Evolutionary conservation across 176 grass and related monocot genomes (phyloP), one percentile per base, ranked within the genome.

Genomic region (Thalia dealbata): DNA sequence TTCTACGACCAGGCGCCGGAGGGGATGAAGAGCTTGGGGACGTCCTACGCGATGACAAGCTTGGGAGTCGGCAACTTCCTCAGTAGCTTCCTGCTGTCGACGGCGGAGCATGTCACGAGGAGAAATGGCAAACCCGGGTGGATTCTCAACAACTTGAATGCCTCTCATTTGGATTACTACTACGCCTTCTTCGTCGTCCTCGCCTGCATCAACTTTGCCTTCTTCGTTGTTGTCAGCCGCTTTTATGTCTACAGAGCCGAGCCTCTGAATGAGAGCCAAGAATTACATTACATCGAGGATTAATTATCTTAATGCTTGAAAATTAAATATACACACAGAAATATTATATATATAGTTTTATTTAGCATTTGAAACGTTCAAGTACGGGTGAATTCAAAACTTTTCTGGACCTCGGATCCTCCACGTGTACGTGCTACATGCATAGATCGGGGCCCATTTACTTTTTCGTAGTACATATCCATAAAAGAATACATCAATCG

Each of bases 111-210:
- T 77, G 27, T 90, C 69, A 97, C 93, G 14, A 8, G 42, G 24
- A 80, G 75, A 0, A 42, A 82, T 11, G 89, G 89, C 6, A 52
- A 81, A 10, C 10, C 19, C 10, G 89, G 93, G 0, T 97, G 93
- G 93, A 81, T 97, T 28, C 79, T 85, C 16, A 88, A 97, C 35
- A 97, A 97, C 82, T 89, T 92, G 35, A 97, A 97, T 50, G 85
- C 83, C 5, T 97, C 93, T 3, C 80, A 86, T 25, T 73, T 97
- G 8, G 93, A 97, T 72, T 85, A 86, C 82, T 97, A 92, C 79
- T 97, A 81, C 75, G 87, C 82, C 67, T 92, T 97, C 81, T 88
- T 97, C 50, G 82, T 73, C 23, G 45, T 74, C 24, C 87, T 97
- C 29, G 88, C 88, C 78, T 86, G 80, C 78, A 67, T 73, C 52